Base-by-base conservation (phyloP, 2,329 filamentous ascomycete species). In the Grosmannia penicillata region DNA sequence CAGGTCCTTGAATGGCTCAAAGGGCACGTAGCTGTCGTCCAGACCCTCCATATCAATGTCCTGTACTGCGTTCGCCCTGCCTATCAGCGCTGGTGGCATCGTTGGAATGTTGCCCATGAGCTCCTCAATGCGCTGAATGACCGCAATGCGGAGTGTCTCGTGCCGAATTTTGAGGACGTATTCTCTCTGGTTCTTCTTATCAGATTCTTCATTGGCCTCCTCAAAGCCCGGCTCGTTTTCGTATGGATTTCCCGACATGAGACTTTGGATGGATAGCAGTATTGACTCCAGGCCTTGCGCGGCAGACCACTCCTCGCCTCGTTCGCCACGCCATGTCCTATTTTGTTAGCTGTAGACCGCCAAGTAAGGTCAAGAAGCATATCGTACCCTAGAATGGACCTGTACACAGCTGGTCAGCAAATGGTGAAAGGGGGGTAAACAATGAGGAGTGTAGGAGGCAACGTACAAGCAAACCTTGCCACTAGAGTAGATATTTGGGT, bases 221-320 rank as follows among this genome's bases (percentile, higher is more conserved):
- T 96, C 89, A 49, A 84, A 95, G 6, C 91, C 91, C 2, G 91
- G 91, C 55, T 98, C 91, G 50, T 96, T 95, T 54, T 91, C 84
- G 58, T 94, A 96, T 0, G 89, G 91, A 49, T 95, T 94, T 22
- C 75, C 62, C 1, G 86, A 94, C 80, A 98, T 87, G 32, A 98
- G 66, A 56, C 87, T 95, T 58, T 98, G 91, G 41, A 98, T 95
- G 6, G 89, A 96, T 38, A 96, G 74, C 34, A 98, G 60, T 35
- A 96, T 84, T 1, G 89, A 96, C 56, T 96, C 91, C 1, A 98
- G 66, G 7, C 91, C 89, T 56, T 96, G 91, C 1, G 89, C 91
- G 14, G 87, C 86, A 14, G 87, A 95, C 91, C 91, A 98, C 56
- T 95, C 78, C 57, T 96, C 91, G 39, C 87, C 85, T 14, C 75